phyloP scores from a whole-genome alignment of 139 green algal species.

The Diplosphaera chodatii region DNA sequence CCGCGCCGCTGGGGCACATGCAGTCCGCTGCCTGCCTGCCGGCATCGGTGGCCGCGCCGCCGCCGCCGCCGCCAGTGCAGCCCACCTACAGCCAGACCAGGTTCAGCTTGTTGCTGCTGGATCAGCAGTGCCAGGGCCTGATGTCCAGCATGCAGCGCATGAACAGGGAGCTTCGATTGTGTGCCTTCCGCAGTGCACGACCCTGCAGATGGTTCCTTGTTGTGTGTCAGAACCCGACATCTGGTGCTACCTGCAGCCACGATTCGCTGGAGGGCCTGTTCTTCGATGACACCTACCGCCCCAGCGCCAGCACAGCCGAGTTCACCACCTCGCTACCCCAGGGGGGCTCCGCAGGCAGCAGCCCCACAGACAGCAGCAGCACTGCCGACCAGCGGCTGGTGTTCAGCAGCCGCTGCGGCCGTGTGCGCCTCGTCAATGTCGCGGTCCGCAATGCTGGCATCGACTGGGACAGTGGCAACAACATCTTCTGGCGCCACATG shows the following conservation, averaged over 20 bases:
- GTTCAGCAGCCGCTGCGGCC: constrained; percentile 49
- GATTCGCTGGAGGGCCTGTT: neutral
- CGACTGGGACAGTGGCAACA: constrained; percentile 62
- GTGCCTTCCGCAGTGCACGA: too few species aligned
- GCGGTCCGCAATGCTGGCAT: constrained; percentile 79
- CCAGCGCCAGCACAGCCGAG: neutral
- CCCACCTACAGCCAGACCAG: neutral
- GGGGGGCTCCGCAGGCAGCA: neutral
- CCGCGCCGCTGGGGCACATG: constrained; percentile 41
- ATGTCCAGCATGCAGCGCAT: too few species aligned
- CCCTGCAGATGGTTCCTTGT: too few species aligned
- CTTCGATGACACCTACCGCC: neutral
- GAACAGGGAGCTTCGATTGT: too few species aligned
- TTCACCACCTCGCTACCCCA: neutral
- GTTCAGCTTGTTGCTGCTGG: neutral
- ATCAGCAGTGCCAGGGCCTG: constrained; percentile 6
- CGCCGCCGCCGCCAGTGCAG: neutral
- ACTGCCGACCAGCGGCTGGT: constrained; percentile 25
- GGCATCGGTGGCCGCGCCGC: neutral
- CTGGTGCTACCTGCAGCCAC: too few species aligned
- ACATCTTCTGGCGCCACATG: constrained; percentile 80
- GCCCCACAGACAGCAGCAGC: neutral
- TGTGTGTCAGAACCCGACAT: too few species aligned
- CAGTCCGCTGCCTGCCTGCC: constrained; percentile 5
- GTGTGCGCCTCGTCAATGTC: constrained; percentile 75